Evolutionary conservation across 2,329 filamentous ascomycete genomes (phyloP), one percentile per base, ranked within the genome.

Genomic region (Penicillium occitanis): DNA sequence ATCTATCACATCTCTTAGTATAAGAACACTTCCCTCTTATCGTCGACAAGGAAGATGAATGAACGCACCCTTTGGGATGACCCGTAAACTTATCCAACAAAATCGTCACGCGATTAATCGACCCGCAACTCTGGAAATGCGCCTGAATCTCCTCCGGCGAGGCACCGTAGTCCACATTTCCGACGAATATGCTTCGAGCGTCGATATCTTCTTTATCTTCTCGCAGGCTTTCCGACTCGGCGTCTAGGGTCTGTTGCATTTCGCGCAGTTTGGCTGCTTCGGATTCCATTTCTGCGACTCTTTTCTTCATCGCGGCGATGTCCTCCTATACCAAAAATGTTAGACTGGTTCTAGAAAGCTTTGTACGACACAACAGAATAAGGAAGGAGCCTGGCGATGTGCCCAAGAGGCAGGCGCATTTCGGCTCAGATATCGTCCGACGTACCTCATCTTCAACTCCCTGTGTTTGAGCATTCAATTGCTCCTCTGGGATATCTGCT

Each of bases 91-190:
- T 99, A 83, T 99, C 95, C 72, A 99, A 83, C 72, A 99, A 83
- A 71, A 99, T 99, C 1, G 95, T 99, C 67, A 99, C 95, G 68
- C 95, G 90, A 80, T 99, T 99, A 84, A 99, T 99, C 71, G 91
- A 92, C 68, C 95, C 95, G 74, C 93, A 96, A 83, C 90, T 96
- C 84, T 97, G 93, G 82, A 99, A 99, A 77, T 99, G 95, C 67
- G 93, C 92, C 83, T 99, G 95, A 67, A 99, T 95, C 83, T 99
- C 95, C 81, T 99, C 95, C 2, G 95, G 95, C 33, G 93, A 96
- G 25, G 94, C 93, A 69, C 92, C 93, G 80, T 99, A 99, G 81
- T 99, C 95, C 71, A 99, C 95, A 73, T 99, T 99, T 71, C 95
- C 95, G 53, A 99, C 95, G 78, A 99, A 99, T 79, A 99, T 93